Conservation (phyloP, 768 basidiomycete species). For the Coprinopsis marcescibilis region DNA sequence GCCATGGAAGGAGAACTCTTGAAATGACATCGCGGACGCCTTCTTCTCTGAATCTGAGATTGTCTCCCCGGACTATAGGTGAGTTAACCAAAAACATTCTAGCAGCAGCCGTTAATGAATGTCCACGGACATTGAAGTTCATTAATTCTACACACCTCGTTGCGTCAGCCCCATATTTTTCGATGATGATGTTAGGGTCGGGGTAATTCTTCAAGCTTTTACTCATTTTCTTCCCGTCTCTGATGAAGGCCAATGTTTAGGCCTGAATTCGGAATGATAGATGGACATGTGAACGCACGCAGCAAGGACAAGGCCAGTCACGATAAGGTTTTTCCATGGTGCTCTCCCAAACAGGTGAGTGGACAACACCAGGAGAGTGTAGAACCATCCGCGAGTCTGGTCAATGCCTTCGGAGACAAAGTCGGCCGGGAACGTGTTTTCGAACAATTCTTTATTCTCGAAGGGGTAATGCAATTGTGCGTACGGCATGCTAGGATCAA, state of each 20-base stretch:
- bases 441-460: conserved; percentile 88
- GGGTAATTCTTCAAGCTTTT: conserved; percentile 97
- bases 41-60: conserved; percentile 95
- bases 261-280: background rate
- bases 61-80: conserved; percentile 96
- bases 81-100: conserved; percentile 99
- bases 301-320: conserved; percentile 92
- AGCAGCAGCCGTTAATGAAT: background rate
- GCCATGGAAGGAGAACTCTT: conserved; percentile 95
- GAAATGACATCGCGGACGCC: conserved; percentile 96
- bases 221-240: conserved; percentile 99
- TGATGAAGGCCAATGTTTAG: conserved; percentile 24
- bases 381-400: conserved; percentile 99
- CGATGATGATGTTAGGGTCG: conserved; percentile 86
- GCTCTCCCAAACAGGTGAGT: conserved; percentile 91
- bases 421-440: conserved; percentile 85
- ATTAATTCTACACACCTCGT: conserved; percentile 64
- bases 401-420: conserved; percentile 99
- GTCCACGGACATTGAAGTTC: background rate
- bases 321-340: conserved; percentile 98
- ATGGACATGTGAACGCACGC: conserved; percentile 48
- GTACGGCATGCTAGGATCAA: conserved; percentile 87
- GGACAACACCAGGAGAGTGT: conserved; percentile 92
- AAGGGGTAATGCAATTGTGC: conserved; percentile 98
- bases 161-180: conserved; percentile 93